Evolutionary conservation across 2,329 filamentous ascomycete species (phyloP), one percentile per base, ranked within the genome.

Genomic region (Lithohypha guttulata): DNA sequence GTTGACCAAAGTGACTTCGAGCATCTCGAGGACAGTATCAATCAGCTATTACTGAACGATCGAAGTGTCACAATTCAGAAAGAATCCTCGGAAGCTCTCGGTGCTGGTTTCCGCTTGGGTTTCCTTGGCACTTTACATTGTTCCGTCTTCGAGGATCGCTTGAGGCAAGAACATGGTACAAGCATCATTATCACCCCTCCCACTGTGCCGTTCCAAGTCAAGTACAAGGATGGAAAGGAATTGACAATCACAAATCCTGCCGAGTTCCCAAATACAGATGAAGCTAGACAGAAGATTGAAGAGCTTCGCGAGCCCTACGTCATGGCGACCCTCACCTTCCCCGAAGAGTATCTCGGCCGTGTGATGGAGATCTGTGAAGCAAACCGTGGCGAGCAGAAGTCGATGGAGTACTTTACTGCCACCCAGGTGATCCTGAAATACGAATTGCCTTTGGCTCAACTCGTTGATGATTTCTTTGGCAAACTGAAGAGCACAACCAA

Each of bases 121-220:
- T 98, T 98, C 55, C 64, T 98, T 3, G 91, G 91, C n/a, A 96
- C 87, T 9, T 67, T 98, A 33, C 91, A 98, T 59, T 96, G 91
- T 63, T 96, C 87, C n/a, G 91, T 98, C 3, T 98, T 98, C 53
- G 87, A 98, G 61, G 91, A 98, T 60, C 82, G 91, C 1, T 65
- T 98, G 38, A 78, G 85, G 29, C 86, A 95, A 60, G 91, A 98
- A 59, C 87, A 98, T 54, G 91, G 89, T 4, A 82, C 84, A 2
- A 91, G 79, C 54, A 86, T 98, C 56, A 95, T 98, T 61, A 91
- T 98, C 57, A 98, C 91, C 0, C 89, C 93, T 25, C 91, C 91
- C 0, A 89, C 84, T 0, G 91, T 98, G 9, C 87, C 91, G 2
- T 93, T 89, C 53, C 93, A 87, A 58, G 73, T 96, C 6, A 60